phyloP scores from a whole-genome alignment of 2,329 filamentous ascomycete species.

The Pseudogymnoascus sp. region DNA sequence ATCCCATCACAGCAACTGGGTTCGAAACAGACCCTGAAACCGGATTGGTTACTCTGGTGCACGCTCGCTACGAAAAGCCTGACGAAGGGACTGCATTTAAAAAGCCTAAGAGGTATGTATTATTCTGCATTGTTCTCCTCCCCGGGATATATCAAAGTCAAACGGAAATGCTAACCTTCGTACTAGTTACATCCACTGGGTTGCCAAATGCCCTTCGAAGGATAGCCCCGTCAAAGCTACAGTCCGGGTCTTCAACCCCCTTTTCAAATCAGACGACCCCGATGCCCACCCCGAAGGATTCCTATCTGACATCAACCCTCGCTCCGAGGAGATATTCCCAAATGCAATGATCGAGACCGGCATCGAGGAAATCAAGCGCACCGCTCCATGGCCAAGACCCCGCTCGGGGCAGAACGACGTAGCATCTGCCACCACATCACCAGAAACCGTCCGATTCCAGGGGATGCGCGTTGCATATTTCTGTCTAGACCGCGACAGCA shows the following conservation, averaged over 20 bases:
- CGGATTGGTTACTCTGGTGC: constrained; percentile 56
- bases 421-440: constrained; percentile 52
- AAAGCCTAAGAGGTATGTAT: not conserved
- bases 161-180: constrained; percentile 65
- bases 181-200: constrained; percentile 89
- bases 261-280: constrained; percentile 85
- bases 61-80: constrained; percentile 63
- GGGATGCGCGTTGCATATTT: constrained; percentile 60
- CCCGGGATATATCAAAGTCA: not conserved
- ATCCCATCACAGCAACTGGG: constrained; percentile 60
- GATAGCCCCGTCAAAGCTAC: constrained; percentile 54
- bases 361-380: constrained; percentile 65
- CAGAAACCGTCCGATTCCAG: constrained; percentile 81
- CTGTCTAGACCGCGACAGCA: constrained; percentile 72
- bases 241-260: constrained; percentile 68
- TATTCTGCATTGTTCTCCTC: not conserved
- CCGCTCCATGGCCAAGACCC: constrained; percentile 76
- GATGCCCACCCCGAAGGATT: constrained; percentile 71
- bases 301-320: constrained; percentile 73
- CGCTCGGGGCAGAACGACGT: constrained; percentile 54
- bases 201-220: constrained; percentile 60
- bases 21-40: constrained; percentile 62
- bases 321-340: constrained; percentile 72
- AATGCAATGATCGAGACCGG: constrained; percentile 77
- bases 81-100: not conserved